These are phyloP conservation scores for Fusarium beomiforme DNA, from an alignment of 2,329 filamentous ascomycete species.

Conservation along the genomic window DNA sequence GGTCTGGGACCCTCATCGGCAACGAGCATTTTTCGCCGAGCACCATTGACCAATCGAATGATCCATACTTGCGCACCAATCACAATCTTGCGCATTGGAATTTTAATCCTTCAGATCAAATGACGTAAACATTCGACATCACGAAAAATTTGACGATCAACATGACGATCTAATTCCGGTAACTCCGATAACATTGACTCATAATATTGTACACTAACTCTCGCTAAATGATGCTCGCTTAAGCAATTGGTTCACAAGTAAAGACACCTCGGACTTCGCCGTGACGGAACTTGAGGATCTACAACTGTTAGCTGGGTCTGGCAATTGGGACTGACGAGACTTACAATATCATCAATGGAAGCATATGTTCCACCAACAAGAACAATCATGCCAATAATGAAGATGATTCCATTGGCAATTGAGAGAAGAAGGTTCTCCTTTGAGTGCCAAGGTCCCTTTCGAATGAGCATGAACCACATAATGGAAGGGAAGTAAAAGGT, in stretches of 20 bases:
- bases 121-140: constrained; percentile 2
- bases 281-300: constrained; percentile 41
- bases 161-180: background rate
- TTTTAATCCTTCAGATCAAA: background rate
- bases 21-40: background rate
- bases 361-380: constrained; percentile 49
- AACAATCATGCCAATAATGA: constrained; percentile 47
- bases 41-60: background rate
- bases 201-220: constrained; percentile 27
- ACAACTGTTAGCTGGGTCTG: constrained; percentile 17
- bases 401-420: constrained; percentile 41
- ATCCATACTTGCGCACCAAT: constrained; percentile 14
- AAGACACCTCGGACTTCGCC: constrained; percentile 44
- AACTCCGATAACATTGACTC: constrained; percentile 6
- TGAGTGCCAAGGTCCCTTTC: constrained; percentile 45
- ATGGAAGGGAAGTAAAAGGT: constrained; percentile 56
- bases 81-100: background rate
- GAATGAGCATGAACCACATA: constrained; percentile 55
- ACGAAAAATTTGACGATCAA: background rate
- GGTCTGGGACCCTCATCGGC: background rate
- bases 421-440: constrained; percentile 44
- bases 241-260: constrained; percentile 44
- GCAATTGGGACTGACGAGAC: background rate
- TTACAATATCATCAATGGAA: constrained; percentile 46
- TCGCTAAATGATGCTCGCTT: constrained; percentile 29